Evolutionary conservation across 1,284 basidiomycete species (phyloP).

Genomic region (Ustilago loliicola): DNA sequence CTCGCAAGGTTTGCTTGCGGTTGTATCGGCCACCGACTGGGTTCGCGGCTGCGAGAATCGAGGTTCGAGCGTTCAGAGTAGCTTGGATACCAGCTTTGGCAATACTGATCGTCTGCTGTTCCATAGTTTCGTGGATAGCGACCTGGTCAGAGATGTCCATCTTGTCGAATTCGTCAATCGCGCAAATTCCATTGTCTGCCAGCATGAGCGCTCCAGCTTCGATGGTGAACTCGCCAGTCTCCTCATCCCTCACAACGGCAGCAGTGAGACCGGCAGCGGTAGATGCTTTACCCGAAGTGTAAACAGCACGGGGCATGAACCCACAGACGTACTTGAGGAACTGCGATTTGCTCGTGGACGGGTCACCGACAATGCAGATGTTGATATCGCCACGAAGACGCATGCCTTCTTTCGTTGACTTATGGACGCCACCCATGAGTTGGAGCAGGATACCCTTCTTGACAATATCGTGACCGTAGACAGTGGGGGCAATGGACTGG

Average conservation of each 20-base stretch:
- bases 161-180: slow-evolving; percentile 99
- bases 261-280: slow-evolving; percentile 98
- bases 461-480: slow-evolving; percentile 78
- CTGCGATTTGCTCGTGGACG: slow-evolving; percentile 96
- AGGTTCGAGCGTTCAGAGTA: slow-evolving; percentile 96
- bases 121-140: slow-evolving; percentile 99
- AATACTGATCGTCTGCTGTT: slow-evolving; percentile 99
- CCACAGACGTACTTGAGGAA: slow-evolving; percentile 99
- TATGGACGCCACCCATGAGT: slow-evolving; percentile 99
- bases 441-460: slow-evolving; percentile 98
- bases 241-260: slow-evolving; percentile 97
- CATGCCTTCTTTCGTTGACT: slow-evolving; percentile 95
- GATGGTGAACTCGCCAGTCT: slow-evolving; percentile 99
- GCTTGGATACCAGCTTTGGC: slow-evolving; percentile 99
- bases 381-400: slow-evolving; percentile 97
- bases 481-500: slow-evolving; percentile 94
- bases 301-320: slow-evolving; percentile 98
- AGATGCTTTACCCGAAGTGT: slow-evolving; percentile 98
- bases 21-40: slow-evolving; percentile 97
- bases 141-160: slow-evolving; percentile 99
- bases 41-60: slow-evolving; percentile 97
- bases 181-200: slow-evolving; percentile 99
- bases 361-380: slow-evolving; percentile 98
- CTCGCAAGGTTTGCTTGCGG: slow-evolving; percentile 89
- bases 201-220: slow-evolving; percentile 97